Conservation (phyloP, 2,329 filamentous ascomycete species). For the Pseudogymnoascus sp. region DNA sequence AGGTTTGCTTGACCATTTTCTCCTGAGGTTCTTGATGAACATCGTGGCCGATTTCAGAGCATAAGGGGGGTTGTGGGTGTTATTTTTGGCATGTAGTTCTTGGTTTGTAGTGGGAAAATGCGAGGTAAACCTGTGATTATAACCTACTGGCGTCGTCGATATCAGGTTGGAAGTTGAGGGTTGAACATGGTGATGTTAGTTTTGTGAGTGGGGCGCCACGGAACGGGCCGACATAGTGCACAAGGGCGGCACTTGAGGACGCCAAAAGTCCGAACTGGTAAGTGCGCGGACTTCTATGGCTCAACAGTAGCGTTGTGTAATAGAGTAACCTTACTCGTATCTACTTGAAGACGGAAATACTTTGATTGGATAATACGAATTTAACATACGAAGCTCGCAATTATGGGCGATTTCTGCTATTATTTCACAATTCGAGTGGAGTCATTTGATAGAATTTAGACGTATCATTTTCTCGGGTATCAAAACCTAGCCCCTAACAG, state of each 20-base stretch:
- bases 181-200: background rate
- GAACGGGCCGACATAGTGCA: background rate
- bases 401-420: background rate
- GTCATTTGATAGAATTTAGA: too few species aligned
- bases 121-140: background rate
- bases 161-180: background rate
- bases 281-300: background rate
- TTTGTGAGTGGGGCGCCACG: background rate
- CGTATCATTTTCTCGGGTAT: too few species aligned
- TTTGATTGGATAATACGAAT: background rate
- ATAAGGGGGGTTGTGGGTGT: background rate
- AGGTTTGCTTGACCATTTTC: background rate
- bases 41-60: background rate
- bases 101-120: background rate
- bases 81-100: background rate
- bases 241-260: background rate
- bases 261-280: background rate
- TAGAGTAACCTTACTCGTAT: background rate
- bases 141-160: background rate
- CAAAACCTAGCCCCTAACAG: too few species aligned
- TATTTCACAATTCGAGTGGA: too few species aligned
- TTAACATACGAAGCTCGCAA: background rate
- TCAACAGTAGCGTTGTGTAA: background rate
- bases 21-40: background rate
- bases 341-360: background rate